A percentile compares a stretch with the other conserved stretches of the same genome.
phyloP scores from a whole-genome alignment of 129 eudicot genomes.

The Ambrosia artemisiifolia region DNA sequence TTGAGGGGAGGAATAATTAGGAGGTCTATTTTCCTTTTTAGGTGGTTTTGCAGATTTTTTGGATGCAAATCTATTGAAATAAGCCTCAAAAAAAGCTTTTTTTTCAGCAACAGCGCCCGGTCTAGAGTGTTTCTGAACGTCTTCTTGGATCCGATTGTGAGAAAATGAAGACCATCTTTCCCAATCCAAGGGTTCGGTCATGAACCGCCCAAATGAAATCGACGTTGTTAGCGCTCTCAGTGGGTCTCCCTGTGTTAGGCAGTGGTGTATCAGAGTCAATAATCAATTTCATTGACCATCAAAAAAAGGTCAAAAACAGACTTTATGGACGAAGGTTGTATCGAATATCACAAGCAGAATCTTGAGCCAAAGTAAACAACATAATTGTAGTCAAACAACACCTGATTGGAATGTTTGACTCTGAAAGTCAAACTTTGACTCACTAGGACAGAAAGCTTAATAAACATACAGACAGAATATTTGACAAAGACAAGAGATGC shows the following conservation, averaged over 20 bases:
- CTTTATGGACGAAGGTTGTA: background rate
- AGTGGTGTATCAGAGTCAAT: background rate
- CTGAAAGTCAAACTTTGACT: conserved; percentile 13
- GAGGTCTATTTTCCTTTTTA: conserved; percentile 44
- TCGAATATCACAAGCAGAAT: background rate
- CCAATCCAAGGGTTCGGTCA: conserved; percentile 81
- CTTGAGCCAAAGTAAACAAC: background rate
- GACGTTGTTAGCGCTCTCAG: conserved; percentile 62
- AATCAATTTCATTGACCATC: background rate
- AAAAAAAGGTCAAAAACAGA: background rate
- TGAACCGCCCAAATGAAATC: conserved; percentile 76
- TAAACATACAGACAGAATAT: conserved; percentile 5
- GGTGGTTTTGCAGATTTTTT: conserved; percentile 39
- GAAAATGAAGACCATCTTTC: conserved; percentile 84
- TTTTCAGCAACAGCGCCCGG: conserved; percentile 92
- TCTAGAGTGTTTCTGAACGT: conserved; percentile 64
- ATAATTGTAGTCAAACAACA: no score
- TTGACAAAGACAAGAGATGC: background rate
- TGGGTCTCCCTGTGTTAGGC: conserved; percentile 58
- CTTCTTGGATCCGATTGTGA: conserved; percentile 73
- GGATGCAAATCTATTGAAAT: conserved; percentile 58
- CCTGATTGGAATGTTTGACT: conserved; percentile 7
- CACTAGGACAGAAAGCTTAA: background rate
- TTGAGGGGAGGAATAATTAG: conserved; percentile 26
- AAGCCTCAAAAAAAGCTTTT: conserved; percentile 91